Percentiles rank a stretch among this genome's conserved stretches.
phyloP scores from a whole-genome alignment of 495 filamentous ascomycete genomes.

The Trypethelium eluteriae region DNA sequence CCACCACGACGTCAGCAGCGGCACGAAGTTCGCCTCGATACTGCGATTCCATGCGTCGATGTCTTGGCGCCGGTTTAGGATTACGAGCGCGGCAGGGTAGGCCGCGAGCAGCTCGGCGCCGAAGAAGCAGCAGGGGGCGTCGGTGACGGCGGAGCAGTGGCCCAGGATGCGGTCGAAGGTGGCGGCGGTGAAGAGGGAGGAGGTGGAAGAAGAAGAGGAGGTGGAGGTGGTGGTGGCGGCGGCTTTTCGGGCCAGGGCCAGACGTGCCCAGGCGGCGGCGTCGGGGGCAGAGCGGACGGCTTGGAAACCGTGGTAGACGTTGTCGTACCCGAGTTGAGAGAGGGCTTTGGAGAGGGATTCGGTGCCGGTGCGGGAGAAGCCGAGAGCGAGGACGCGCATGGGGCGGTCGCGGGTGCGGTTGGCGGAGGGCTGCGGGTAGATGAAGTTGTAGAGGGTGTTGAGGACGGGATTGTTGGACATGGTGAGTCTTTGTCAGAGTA shows the following conservation, averaged over 20 bases:
- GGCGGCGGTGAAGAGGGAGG: not conserved
- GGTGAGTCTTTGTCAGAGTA: not conserved
- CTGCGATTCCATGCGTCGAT: conserved; percentile 18
- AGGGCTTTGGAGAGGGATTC: conserved; percentile 30
- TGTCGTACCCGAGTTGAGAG: conserved; percentile 28
- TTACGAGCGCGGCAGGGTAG: conserved; percentile 17
- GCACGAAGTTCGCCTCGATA: conserved; percentile 11
- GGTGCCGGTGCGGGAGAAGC: conserved; percentile 31
- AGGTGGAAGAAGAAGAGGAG: not conserved
- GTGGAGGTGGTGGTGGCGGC: conserved; percentile 10
- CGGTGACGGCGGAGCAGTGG: conserved; percentile 17
- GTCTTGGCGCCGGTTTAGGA: conserved; percentile 17
- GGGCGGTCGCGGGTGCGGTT: conserved; percentile 22
- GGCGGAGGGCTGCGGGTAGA: conserved; percentile 8
- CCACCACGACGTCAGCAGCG: conserved; percentile 3
- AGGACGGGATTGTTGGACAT: conserved; percentile 1
- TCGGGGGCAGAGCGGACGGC: conserved; percentile 2
- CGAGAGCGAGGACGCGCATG: conserved; percentile 29
- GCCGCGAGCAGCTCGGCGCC: conserved; percentile 16
- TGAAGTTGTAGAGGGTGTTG: conserved; percentile 12
- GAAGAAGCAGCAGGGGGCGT: conserved; percentile 14
- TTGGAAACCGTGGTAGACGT: conserved; percentile 32
- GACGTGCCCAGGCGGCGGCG: conserved; percentile 16
- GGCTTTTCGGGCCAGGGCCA: conserved; percentile 19
- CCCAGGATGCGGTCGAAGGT: conserved; percentile 17